Percentiles rank a stretch among this genome's conserved stretches.
phyloP scores from a whole-genome alignment of 208 protist genomes.

The Hexamita inflata region DNA sequence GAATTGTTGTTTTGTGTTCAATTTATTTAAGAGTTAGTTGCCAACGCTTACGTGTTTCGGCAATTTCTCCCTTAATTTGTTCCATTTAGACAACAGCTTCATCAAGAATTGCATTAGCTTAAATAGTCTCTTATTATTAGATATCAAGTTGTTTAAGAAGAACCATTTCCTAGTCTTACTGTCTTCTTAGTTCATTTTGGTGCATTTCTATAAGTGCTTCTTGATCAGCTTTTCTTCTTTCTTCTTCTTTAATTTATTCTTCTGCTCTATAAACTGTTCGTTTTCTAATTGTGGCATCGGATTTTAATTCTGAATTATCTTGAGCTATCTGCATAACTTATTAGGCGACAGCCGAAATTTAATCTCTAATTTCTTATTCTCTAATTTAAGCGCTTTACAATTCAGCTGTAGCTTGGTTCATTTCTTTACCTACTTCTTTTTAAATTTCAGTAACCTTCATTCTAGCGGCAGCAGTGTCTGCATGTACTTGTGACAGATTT shows the following conservation, averaged over 20 bases:
- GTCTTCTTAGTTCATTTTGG: neutral
- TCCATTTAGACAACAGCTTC: slow-evolving; percentile 5
- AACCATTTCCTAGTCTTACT: slow-evolving; percentile 6
- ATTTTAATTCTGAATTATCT: neutral
- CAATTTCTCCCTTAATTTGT: neutral
- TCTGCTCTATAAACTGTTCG: slow-evolving; percentile 17
- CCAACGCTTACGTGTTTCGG: neutral
- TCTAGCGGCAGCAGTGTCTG: neutral
- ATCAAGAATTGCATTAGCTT: slow-evolving; percentile 9
- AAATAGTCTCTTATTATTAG: neutral
- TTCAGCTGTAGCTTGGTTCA: neutral
- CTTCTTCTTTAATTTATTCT: slow-evolving; percentile 7
- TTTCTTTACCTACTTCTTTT: neutral
- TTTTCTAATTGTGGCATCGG: slow-evolving; percentile 11
- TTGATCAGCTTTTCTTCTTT: neutral
- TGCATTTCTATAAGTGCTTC: neutral
- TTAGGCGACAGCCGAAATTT: neutral
- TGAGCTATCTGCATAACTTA: neutral
- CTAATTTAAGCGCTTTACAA: neutral
- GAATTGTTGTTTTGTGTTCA: neutral
- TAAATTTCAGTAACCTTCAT: neutral
- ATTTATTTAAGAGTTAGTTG: slow-evolving; percentile 21
- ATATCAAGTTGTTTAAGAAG: neutral
- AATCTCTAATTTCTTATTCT: neutral
- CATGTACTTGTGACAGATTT: neutral